Evolutionary conservation across 345 rosid genomes (phyloP), one percentile per base, ranked within the genome.

Genomic region (Citrus reticulata): DNA sequence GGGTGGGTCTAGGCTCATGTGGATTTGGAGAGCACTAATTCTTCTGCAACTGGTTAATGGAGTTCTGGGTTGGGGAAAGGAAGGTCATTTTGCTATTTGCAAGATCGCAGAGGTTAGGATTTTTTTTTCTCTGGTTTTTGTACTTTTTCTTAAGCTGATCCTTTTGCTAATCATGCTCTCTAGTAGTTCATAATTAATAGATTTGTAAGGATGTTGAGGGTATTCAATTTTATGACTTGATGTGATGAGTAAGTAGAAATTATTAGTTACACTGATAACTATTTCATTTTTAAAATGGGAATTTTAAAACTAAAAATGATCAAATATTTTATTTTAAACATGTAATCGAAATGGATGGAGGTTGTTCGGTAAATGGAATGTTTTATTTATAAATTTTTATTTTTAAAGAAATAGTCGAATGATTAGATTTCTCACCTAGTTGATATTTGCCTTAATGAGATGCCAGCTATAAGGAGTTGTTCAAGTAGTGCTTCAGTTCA

Each of bases 21-120:
- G 87, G 93, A 10, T 37, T 39, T 39, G 42, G 42, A 90, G 88
- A 60, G 39, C 79, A 17, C 77, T 91, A 32, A 67, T 89, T 70
- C 77, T 90, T 76, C 79, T 92, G 81, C 95, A 87, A 74, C 84
- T 91, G 54, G 32, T 84, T 16, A 77, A 85, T 86, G 92, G 93
- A 49, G 86, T 84, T 76, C 81, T 86, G 59, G 86, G 90, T 40
- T 92, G 98, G 98, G 98, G 95, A 82, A 86, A 88, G 57, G 95
- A 92, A 55, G 98, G 97, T 72, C 98, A 95, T 77, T 92, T 78
- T 77, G 87, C 89, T 72, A 72, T 77, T 82, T 95, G 98, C 89
- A 92, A 88, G 81, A 88, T 95, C 62, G 98, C 99, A 22, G 97
- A 95, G 96, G 97, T 89, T 1, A 84, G 77, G 40, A 51, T 29